Evolutionary conservation across 2,329 filamentous ascomycete genomes (phyloP).

Genomic region (Daldinia sp.): DNA sequence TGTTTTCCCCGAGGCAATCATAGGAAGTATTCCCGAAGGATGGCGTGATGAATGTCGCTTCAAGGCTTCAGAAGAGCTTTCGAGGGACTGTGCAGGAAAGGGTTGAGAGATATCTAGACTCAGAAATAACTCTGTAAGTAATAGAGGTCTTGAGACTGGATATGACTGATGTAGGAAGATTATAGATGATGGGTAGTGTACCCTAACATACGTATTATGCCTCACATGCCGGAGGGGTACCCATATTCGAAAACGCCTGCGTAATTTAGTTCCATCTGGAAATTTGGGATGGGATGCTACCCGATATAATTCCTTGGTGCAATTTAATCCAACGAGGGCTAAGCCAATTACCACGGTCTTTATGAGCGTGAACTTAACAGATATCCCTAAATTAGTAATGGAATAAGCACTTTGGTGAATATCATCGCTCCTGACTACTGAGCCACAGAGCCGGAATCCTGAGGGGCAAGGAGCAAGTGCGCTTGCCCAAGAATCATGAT

Average conservation of each 20-base stretch:
- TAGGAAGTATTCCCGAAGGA: slow-evolving; percentile 14
- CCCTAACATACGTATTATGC: slow-evolving; percentile 5
- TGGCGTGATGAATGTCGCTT: not conserved
- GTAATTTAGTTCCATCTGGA: not conserved
- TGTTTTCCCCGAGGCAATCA: slow-evolving; percentile 19
- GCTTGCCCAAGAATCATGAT: not conserved
- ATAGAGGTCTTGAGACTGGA: not conserved
- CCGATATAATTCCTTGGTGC: slow-evolving; percentile 20
- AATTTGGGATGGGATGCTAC: not conserved
- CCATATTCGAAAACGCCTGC: slow-evolving; percentile 26
- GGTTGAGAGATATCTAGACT: not conserved
- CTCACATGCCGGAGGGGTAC: slow-evolving; percentile 5
- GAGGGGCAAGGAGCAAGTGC: slow-evolving; percentile 28
- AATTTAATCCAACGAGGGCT: slow-evolving; percentile 31
- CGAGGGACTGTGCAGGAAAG: too few relatives aligned
- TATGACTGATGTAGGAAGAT: slow-evolving; percentile 22
- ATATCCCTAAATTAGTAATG: slow-evolving; percentile 36
- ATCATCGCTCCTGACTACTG: slow-evolving; percentile 19
- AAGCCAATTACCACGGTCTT: accelerated
- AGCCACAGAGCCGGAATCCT: slow-evolving; percentile 33
- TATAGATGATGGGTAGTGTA: slow-evolving; percentile 20
- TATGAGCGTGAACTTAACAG: slow-evolving; percentile 12
- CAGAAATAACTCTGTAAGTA: not conserved
- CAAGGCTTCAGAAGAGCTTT: not conserved
- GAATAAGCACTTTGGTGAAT: not conserved